Base-by-base conservation (phyloP, 2,329 filamentous ascomycete species). In the Trichoderma koningii region DNA sequence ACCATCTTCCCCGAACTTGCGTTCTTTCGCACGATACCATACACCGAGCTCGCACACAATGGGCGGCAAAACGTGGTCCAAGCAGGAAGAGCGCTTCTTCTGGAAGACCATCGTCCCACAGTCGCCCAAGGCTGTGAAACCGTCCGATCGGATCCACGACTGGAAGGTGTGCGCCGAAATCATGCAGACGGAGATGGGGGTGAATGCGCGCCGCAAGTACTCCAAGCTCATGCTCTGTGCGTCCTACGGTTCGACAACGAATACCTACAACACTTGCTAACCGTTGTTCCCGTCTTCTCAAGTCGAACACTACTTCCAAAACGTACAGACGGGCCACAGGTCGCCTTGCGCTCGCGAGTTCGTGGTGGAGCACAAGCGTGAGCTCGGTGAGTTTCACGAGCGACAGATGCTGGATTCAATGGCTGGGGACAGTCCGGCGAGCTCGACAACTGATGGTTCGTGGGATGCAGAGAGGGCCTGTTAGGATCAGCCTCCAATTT, bases 41-140 rank as follows among this genome's bases (percentile, higher is more conserved):
- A 12, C 0, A 19, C 12, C 3, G 19, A 21, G n/a, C 51, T 21
- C 10, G 15, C 34, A 21, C 53, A 77, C 28, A 26, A 84, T 85
- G 82, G 82, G 79, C 5, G 83, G 82, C 26, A 83, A 79, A 67
- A 73, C 79, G 5, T 86, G 83, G 83, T 78, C 80, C 0, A 65
- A 65, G 0, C 71, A 77, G 1, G 83, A 86, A 66, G 83, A 86
- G 71, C 63, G 69, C 1, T 72, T 79, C 67, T 85, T 84, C 69
- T 86, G 83, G 83, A 72, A 72, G 9, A 67, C 68, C 3, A 70
- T 78, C 28, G 70, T 82, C 1, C 74, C 77, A 0, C 69, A 72
- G 7, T 81, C 79, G 0, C 70, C 73, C 2, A 78, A 76, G 60
- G 71, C 73, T 38, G 70, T 72, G 5, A 70, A 70, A 34, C 65